A percentile compares a stretch with the other conserved stretches of the same genome.
These are phyloP conservation scores for Aspergillus felis DNA, from an alignment of 2,329 filamentous ascomycete species.

Conservation along the genomic window DNA sequence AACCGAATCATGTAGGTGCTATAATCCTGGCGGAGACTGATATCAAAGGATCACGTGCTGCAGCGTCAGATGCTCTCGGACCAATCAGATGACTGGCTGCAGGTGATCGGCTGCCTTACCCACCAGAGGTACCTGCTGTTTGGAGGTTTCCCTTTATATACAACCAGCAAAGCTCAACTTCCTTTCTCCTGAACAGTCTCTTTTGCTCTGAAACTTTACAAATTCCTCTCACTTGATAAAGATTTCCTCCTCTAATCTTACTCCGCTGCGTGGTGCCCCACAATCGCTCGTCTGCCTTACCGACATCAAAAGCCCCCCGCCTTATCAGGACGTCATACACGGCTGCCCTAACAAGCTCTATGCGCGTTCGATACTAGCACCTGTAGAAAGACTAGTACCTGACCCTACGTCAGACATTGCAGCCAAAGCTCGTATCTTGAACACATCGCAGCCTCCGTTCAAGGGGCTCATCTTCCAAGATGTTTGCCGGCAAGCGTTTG, in stretches of 20 bases:
- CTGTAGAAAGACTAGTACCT: not conserved
- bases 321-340: slow-evolving; percentile 20
- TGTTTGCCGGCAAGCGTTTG: slow-evolving; percentile 50
- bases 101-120: not conserved
- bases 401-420: not conserved
- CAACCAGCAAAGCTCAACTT: not conserved
- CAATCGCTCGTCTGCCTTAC: not conserved
- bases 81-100: not conserved
- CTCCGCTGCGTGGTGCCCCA: not conserved
- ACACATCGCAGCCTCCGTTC: not conserved
- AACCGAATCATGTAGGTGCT: not conserved
- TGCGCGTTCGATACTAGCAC: not conserved
- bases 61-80: not conserved
- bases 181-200: not conserved
- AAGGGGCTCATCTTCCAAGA: slow-evolving; percentile 17
- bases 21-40: not conserved
- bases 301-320: slow-evolving; percentile 7
- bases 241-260: not conserved
- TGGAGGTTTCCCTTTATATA: not conserved
- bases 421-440: not conserved
- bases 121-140: not conserved
- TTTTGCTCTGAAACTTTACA: not conserved
- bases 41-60: not conserved
- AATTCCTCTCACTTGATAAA: not conserved
- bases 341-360: slow-evolving; percentile 1